phyloP scores from a whole-genome alignment of 1,139 yeast genomes.

The Sugiyamaella paludigena region DNA sequence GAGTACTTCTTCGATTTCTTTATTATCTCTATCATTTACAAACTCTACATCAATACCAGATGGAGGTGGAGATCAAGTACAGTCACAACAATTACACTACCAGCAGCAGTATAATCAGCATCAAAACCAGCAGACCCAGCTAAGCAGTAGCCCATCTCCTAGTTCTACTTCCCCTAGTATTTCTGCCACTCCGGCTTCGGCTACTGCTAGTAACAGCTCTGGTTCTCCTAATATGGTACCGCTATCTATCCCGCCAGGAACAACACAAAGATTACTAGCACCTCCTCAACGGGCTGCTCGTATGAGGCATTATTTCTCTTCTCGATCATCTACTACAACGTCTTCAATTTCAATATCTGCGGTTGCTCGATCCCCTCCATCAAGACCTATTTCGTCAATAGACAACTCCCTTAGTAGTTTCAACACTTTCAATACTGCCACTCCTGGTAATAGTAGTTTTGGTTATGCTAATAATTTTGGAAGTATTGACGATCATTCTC shows the following conservation, averaged over 20 bases:
- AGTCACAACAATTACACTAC: neutral
- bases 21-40: constrained; percentile 25
- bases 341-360: constrained; percentile 2
- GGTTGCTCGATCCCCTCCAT: neutral
- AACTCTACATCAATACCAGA: constrained; percentile 4
- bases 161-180: neutral
- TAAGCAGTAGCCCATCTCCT: neutral
- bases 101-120: constrained; percentile 11
- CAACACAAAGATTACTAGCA: constrained; percentile 8
- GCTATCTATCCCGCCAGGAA: neutral
- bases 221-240: neutral
- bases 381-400: too few species aligned
- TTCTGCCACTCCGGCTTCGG: neutral
- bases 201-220: neutral
- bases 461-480: too few species aligned
- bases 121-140: constrained; percentile 8
- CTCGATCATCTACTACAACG: constrained; percentile 1
- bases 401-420: too few species aligned
- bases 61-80: constrained; percentile 4
- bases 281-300: constrained; percentile 8
- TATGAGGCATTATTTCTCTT: constrained; percentile 9
- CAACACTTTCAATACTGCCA: too few species aligned
- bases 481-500: neutral
- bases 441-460: too few species aligned
- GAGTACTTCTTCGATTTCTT: constrained; percentile 26